Conservation (phyloP, 169 alveolate species). For the Besnoitia besnoiti region DNA sequence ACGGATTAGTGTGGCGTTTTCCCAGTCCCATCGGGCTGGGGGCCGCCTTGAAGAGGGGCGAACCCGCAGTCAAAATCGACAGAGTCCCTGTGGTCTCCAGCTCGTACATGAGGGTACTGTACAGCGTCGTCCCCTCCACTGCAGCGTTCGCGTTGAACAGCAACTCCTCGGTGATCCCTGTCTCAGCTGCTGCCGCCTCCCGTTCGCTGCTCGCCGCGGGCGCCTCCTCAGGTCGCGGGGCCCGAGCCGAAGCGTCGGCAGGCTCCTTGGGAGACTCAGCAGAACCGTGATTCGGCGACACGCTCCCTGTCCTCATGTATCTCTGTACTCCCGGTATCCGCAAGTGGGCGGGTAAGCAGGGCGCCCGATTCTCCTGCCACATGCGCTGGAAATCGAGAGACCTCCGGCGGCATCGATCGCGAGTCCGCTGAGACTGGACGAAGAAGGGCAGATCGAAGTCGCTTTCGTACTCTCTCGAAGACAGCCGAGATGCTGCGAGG, state of each 20-base stretch:
- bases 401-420: background rate
- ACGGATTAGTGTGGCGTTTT: background rate
- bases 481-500: background rate
- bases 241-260: background rate
- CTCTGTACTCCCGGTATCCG: background rate
- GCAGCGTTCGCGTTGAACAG: constrained; percentile 2
- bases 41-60: background rate
- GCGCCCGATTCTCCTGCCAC: background rate
- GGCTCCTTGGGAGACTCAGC: background rate
- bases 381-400: background rate
- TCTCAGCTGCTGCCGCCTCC: background rate
- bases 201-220: background rate
- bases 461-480: background rate
- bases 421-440: background rate
- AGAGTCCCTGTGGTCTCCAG: background rate
- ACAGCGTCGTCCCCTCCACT: background rate
- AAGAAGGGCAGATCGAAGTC: constrained; percentile 1
- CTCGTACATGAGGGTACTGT: background rate
- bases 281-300: background rate
- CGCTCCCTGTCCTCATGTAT: background rate
- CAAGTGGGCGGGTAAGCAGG: background rate
- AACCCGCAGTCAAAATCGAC: background rate
- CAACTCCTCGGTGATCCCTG: background rate
- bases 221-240: background rate
- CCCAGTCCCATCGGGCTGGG: background rate